phyloP scores from a whole-genome alignment of 2,329 filamentous ascomycete genomes.

The Geosmithia flava region DNA sequence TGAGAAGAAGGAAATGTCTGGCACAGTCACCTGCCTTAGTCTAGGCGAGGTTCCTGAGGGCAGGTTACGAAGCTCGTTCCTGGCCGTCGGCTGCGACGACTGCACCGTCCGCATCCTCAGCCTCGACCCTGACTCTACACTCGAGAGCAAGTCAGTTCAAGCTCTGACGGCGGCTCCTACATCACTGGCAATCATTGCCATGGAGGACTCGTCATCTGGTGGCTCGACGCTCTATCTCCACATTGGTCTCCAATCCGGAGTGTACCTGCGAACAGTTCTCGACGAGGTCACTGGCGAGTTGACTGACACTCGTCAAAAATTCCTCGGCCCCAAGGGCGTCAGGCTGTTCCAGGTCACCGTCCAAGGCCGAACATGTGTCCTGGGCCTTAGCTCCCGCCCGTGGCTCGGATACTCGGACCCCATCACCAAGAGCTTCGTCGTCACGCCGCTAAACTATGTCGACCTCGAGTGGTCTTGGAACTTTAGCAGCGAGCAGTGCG shows the following conservation, averaged over 20 bases:
- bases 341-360: slow-evolving; percentile 87
- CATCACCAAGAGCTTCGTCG: slow-evolving; percentile 75
- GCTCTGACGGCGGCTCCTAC: slow-evolving; percentile 85
- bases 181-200: slow-evolving; percentile 80
- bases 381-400: slow-evolving; percentile 85
- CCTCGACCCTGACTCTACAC: slow-evolving; percentile 75
- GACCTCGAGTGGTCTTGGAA: slow-evolving; percentile 91
- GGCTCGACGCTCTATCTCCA: slow-evolving; percentile 87
- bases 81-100: slow-evolving; percentile 95
- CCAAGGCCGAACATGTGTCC: slow-evolving; percentile 69
- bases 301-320: slow-evolving; percentile 87
- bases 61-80: slow-evolving; percentile 75
- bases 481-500: slow-evolving; percentile 89
- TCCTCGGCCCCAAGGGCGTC: slow-evolving; percentile 81
- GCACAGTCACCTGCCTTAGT: slow-evolving; percentile 89
- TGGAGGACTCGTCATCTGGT: slow-evolving; percentile 86
- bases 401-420: slow-evolving; percentile 93
- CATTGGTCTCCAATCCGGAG: slow-evolving; percentile 88
- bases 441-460: slow-evolving; percentile 82
- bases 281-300: slow-evolving; percentile 94
- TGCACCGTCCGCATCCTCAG: slow-evolving; percentile 89
- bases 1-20: slow-evolving; percentile 89
- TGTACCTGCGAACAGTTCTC: slow-evolving; percentile 88
- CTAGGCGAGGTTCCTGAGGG: slow-evolving; percentile 88
- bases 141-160: slow-evolving; percentile 91